Evolutionary conservation across 1,284 basidiomycete species (phyloP), one percentile per base, ranked within the genome.

Genomic region (Sporisorium iseilematis-ciliati): DNA sequence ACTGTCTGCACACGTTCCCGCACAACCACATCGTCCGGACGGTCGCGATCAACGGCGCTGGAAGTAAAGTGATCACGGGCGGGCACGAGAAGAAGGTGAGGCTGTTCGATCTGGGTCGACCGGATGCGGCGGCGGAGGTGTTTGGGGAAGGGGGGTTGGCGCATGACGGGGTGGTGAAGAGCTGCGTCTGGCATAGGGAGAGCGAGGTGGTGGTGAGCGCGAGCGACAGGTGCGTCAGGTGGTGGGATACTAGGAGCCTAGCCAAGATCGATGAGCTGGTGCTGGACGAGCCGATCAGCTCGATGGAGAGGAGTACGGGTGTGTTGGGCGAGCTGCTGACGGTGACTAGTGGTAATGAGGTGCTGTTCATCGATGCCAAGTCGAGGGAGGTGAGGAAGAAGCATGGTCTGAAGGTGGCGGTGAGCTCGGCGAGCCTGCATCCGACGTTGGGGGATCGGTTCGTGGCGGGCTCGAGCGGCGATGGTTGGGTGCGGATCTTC

Each of bases 21-120:
- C 96, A 99, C 87, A 93, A 96, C 85, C 97, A 99, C 87, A 99
- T 99, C 85, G 96, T 99, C 77, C 92, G 95, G 75, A 93, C 92
- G 42, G 94, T 97, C 42, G 95, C 95, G 14, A 88, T 98, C 75
- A 91, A 93, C 11, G 89, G 90, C 10, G 86, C 87, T 50, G 87
- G 90, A 12, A 88, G 88, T 3, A 91, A 90, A 84, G 89, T 95
- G 59, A 87, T 96, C 59, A 94, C 93, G n/a, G 95, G 94, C 45
- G 96, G 96, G 0, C 92, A 97, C 87, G 97, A 99, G 87, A 98
- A 97, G 89, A 97, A 95, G 87, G 92, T 97, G 60, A 89, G 96
- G 62, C 90, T 98, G 82, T 99, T 97, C 85, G 94, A 98, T 87
- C 89, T 99, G 41, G 54, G 65, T 18, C 25, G 69, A 11, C 74